Conservation (phyloP, 805 yeast genomes). For the Priceomyces medius region DNA sequence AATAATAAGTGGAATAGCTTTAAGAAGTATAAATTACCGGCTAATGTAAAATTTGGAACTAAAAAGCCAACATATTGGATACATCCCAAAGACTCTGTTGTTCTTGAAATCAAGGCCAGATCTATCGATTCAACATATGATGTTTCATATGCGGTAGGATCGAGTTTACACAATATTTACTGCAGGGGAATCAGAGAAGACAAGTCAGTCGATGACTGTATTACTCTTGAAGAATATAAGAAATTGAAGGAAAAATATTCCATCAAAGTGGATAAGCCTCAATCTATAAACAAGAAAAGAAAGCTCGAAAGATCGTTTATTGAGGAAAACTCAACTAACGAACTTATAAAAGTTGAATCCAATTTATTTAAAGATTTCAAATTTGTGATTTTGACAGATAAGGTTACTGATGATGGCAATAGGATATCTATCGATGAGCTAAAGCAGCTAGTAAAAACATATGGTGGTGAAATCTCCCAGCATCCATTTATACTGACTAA, state of each 20-base stretch:
- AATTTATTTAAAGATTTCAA: slow-evolving; percentile 43
- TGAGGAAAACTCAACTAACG: slow-evolving; percentile 12
- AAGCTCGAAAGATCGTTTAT: slow-evolving; percentile 9
- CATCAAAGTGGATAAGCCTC: slow-evolving; percentile 23
- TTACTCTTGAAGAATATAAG: slow-evolving; percentile 55
- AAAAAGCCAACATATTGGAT: slow-evolving; percentile 75
- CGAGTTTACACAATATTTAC: slow-evolving; percentile 76
- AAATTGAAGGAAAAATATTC: slow-evolving; percentile 32
- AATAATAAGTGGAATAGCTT: slow-evolving; percentile 59
- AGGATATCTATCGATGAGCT: slow-evolving; percentile 36
- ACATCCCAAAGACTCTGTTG: slow-evolving; percentile 71
- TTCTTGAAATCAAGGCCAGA: slow-evolving; percentile 80
- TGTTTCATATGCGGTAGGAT: slow-evolving; percentile 56
- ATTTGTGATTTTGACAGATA: slow-evolving; percentile 59
- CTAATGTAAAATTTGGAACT: slow-evolving; percentile 51
- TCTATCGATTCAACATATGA: slow-evolving; percentile 53
- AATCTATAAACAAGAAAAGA: slow-evolving; percentile 27
- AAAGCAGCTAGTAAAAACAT: slow-evolving; percentile 32
- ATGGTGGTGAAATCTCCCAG: slow-evolving; percentile 51
- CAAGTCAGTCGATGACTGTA: slow-evolving; percentile 55
- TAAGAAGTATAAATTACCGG: slow-evolving; percentile 41
- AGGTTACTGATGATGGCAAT: slow-evolving; percentile 20
- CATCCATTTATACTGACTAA: slow-evolving; percentile 8
- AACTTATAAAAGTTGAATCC: slow-evolving; percentile 16
- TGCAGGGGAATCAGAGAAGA: slow-evolving; percentile 68